Evolutionary conservation across 306 rosid species (phyloP).

Genomic region (Calophaca sinica): DNA sequence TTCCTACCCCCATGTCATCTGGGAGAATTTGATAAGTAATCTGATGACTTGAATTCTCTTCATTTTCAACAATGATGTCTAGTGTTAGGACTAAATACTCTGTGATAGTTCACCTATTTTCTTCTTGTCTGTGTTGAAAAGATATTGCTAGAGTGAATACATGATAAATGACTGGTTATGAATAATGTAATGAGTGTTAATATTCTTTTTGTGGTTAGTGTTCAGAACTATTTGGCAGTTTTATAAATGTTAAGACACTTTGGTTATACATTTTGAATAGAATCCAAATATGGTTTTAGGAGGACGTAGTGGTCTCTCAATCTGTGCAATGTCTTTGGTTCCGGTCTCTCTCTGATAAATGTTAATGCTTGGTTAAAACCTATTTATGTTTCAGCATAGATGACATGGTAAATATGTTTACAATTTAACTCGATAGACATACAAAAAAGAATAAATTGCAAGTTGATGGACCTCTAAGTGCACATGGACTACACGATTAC

Average conservation of each 20-base stretch:
- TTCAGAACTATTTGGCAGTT: background rate
- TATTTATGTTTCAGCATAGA: constrained; percentile 1
- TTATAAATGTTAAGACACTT: background rate
- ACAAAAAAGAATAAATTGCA: no score
- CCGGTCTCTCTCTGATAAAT: background rate
- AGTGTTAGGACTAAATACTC: constrained; percentile 20
- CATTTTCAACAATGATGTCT: background rate
- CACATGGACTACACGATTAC: no score
- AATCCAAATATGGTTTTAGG: constrained; percentile 2
- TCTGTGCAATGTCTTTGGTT: background rate
- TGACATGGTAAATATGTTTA: background rate
- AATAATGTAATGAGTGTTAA: constrained; percentile 6
- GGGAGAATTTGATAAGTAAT: constrained; percentile 42
- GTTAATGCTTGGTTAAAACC: background rate
- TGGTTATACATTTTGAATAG: background rate
- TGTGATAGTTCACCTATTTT: constrained; percentile 22
- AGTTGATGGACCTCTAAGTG: no score
- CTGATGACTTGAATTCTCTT: constrained; percentile 11
- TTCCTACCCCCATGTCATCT: constrained; percentile 44
- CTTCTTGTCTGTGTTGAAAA: background rate
- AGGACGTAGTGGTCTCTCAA: background rate
- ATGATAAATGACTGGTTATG: constrained; percentile 25
- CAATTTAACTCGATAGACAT: no score
- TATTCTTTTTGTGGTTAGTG: background rate
- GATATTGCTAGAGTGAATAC: constrained; percentile 13